These are phyloP conservation scores for Corrigiola litoralis DNA, from an alignment of 179 eudicot genomes.

Conservation along the genomic window DNA sequence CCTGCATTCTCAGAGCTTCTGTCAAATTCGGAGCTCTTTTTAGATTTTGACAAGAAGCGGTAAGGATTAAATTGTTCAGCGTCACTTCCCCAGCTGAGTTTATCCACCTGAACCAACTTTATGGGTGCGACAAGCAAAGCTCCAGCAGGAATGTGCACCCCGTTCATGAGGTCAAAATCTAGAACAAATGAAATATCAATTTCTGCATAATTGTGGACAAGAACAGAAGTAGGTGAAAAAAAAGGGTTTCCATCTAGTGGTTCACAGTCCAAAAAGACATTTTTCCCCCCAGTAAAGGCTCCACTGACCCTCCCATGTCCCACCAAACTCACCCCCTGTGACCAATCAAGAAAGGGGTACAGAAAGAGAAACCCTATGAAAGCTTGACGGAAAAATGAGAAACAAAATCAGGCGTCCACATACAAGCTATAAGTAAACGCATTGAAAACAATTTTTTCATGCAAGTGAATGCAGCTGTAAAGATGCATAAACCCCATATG, in stretches of 20 bases:
- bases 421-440: too few species aligned
- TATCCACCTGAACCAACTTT: conserved; percentile 50
- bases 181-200: conserved; percentile 9
- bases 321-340: too few species aligned
- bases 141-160: conserved; percentile 48
- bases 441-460: too few species aligned
- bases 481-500: too few species aligned
- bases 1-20: conserved; percentile 23
- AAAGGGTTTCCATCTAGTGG: not conserved
- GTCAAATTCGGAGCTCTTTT: conserved; percentile 17
- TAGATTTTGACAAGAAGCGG: conserved; percentile 45
- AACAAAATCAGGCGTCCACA: too few species aligned
- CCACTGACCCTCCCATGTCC: not conserved
- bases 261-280: not conserved
- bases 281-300: not conserved
- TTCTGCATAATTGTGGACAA: not conserved
- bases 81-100: conserved; percentile 47
- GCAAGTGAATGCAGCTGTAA: too few species aligned
- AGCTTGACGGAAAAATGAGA: too few species aligned
- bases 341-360: too few species aligned
- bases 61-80: conserved; percentile 50
- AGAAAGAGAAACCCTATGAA: too few species aligned
- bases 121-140: conserved; percentile 51
- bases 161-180: conserved; percentile 46
- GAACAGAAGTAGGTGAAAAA: not conserved